Evolutionary conservation across 805 yeast species (phyloP).

Genomic region (Myxozyma nipponensis): DNA sequence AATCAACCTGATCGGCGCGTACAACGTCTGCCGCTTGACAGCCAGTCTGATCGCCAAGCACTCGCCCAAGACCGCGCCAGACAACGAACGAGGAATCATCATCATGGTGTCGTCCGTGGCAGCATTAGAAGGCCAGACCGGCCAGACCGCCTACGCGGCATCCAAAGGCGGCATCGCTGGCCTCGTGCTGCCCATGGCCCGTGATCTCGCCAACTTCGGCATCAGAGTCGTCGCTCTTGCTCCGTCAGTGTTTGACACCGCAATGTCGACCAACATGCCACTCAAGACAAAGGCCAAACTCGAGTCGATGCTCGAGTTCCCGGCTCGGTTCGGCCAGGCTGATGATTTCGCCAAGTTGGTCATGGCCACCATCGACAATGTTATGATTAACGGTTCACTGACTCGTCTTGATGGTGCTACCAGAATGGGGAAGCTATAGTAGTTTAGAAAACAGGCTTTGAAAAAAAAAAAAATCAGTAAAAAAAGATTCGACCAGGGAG

Average conservation of each 20-base stretch:
- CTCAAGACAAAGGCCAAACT: slow-evolving; percentile 2
- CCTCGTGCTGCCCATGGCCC: slow-evolving; percentile 20
- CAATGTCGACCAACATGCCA: slow-evolving; percentile 11
- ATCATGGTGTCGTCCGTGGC: slow-evolving; percentile 20
- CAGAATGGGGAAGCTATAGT: slow-evolving; percentile 14
- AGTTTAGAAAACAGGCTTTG: neutral
- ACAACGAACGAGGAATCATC: slow-evolving; percentile 19
- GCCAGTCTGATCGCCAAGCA: slow-evolving; percentile 11
- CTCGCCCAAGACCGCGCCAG: slow-evolving; percentile 4
- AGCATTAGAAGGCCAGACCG: slow-evolving; percentile 20
- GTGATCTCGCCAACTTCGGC: slow-evolving; percentile 19
- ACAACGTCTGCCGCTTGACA: slow-evolving; percentile 9
- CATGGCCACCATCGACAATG: slow-evolving; percentile 4
- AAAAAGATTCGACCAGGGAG: slow-evolving; percentile 26
- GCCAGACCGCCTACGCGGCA: slow-evolving; percentile 26
- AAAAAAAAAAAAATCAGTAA: neutral
- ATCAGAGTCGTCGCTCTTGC: slow-evolving; percentile 19
- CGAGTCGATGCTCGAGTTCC: slow-evolving; percentile 12
- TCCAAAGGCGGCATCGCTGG: slow-evolving; percentile 21
- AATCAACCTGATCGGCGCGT: slow-evolving; percentile 18
- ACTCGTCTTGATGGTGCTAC: slow-evolving; percentile 23
- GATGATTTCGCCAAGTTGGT: slow-evolving; percentile 19
- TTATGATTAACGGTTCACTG: slow-evolving; percentile 17
- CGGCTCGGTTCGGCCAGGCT: slow-evolving; percentile 15
- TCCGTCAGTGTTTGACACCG: slow-evolving; percentile 19